Percentiles rank a stretch among this genome's conserved stretches.
Evolutionary conservation across 2,329 filamentous ascomycete species (phyloP).

Genomic region (Aspergillus novoparasiticus): DNA sequence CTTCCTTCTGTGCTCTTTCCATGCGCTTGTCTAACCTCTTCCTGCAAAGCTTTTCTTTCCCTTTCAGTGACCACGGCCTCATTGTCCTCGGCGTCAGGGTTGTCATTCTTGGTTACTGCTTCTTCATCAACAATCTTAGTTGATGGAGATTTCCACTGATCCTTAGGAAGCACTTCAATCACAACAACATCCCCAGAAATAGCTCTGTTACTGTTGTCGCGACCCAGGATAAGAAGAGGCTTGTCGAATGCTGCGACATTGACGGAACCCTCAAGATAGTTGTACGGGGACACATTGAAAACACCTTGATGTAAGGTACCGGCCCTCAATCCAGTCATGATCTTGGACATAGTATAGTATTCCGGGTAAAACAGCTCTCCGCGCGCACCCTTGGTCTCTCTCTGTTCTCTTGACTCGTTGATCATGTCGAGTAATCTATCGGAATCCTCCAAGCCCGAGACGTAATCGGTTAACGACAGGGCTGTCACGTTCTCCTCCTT

Average conservation of each 20-base stretch:
- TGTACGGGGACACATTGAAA: constrained; percentile 96
- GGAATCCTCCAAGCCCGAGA: constrained; percentile 79
- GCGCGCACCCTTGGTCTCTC: constrained; percentile 65
- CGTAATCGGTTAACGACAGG: constrained; percentile 72
- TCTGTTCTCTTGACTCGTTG: constrained; percentile 72
- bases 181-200: constrained; percentile 92
- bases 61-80: constrained; percentile 82
- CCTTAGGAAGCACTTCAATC: constrained; percentile 86
- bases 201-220: constrained; percentile 94
- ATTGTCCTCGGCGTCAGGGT: constrained; percentile 76
- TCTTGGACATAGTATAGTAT: constrained; percentile 83
- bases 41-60: constrained; percentile 83
- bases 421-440: constrained; percentile 93
- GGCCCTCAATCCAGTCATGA: constrained; percentile 90
- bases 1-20: constrained; percentile 73
- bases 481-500: constrained; percentile 71
- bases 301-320: constrained; percentile 90
- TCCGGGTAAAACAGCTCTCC: constrained; percentile 81
- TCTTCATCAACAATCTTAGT: constrained; percentile 97
- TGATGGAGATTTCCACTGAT: constrained; percentile 96
- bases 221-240: constrained; percentile 80
- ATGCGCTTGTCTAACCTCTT: constrained; percentile 86
- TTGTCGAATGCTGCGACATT: constrained; percentile 90
- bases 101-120: constrained; percentile 86
- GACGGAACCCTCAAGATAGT: constrained; percentile 92